Evolutionary conservation across 2,329 filamentous ascomycete species (phyloP).

Genomic region (Pseudopyricularia javanii): DNA sequence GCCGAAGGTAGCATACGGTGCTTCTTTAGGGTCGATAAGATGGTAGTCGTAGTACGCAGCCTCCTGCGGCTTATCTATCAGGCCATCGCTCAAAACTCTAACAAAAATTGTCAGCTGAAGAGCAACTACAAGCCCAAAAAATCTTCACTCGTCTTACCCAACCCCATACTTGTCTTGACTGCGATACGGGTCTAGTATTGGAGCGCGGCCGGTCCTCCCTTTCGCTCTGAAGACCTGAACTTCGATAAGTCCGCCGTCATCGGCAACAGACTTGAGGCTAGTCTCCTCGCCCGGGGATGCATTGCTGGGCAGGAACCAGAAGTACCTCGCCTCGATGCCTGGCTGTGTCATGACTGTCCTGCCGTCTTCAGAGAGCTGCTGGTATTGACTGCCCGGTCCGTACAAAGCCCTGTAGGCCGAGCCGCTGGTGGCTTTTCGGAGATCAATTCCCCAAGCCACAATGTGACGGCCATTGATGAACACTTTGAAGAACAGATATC

Average conservation of each 20-base stretch:
- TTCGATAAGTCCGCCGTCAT: slow-evolving; percentile 44
- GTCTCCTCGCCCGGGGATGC: slow-evolving; percentile 11
- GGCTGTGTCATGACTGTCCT: slow-evolving; percentile 16
- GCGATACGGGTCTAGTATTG: slow-evolving; percentile 28
- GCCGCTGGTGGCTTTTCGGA: slow-evolving; percentile 23
- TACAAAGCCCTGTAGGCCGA: slow-evolving; percentile 28
- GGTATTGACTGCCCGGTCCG: slow-evolving; percentile 28
- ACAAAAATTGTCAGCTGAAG: slow-evolving; percentile 3
- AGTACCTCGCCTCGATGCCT: slow-evolving; percentile 35
- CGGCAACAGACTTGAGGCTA: slow-evolving; percentile 25
- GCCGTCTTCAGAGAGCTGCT: slow-evolving; percentile 23
- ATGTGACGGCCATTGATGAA: slow-evolving; percentile 39
- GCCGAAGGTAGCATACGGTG: slow-evolving; percentile 38
- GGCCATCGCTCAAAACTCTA: slow-evolving; percentile 39
- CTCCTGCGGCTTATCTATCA: slow-evolving; percentile 37
- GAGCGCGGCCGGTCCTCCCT: slow-evolving; percentile 28
- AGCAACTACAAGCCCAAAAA: neutral
- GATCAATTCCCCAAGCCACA: slow-evolving; percentile 39
- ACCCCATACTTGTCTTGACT: slow-evolving; percentile 39
- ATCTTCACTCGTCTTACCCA: slow-evolving; percentile 24
- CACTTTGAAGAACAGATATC: slow-evolving; percentile 41
- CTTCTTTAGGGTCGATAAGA: slow-evolving; percentile 36
- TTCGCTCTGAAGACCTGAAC: slow-evolving; percentile 39
- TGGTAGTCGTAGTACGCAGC: slow-evolving; percentile 39
- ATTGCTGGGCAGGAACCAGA: slow-evolving; percentile 27